Percentiles rank a stretch among this genome's conserved stretches.
These are phyloP conservation scores for Ascochyta clinopodiicola DNA, from an alignment of 2,329 filamentous ascomycete species.

Conservation along the genomic window DNA sequence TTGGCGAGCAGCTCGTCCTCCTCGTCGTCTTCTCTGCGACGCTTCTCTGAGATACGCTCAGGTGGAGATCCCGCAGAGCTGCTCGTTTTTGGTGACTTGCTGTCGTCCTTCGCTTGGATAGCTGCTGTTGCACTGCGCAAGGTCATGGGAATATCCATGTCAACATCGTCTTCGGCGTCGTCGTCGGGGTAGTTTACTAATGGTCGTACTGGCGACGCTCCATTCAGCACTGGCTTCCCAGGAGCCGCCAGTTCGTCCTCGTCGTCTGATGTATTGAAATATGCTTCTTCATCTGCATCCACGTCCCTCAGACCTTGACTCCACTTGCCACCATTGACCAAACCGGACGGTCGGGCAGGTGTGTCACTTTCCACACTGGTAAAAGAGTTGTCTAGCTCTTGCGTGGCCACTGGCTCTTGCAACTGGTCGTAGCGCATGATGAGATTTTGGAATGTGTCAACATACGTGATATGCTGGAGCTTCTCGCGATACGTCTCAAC, in stretches of 20 bases:
- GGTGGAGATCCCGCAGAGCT: constrained; percentile 52
- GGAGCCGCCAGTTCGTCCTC: constrained; percentile 65
- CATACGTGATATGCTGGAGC: constrained; percentile 76
- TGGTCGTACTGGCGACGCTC: constrained; percentile 67
- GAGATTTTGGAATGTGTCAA: constrained; percentile 82
- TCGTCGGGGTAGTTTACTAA: constrained; percentile 94
- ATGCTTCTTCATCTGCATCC: constrained; percentile 87
- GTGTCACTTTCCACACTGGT: constrained; percentile 70
- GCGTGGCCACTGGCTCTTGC: constrained; percentile 62
- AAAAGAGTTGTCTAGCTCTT: constrained; percentile 67
- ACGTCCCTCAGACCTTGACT: constrained; percentile 80
- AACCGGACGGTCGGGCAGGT: constrained; percentile 49
- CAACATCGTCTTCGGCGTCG: constrained; percentile 70
- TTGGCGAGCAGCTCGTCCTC: constrained; percentile 86
- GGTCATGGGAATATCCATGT: constrained; percentile 54
- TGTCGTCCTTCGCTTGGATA: constrained; percentile 34
- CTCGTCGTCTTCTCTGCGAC: constrained; percentile 89
- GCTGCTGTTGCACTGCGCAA: constrained; percentile 30
- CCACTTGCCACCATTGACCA: constrained; percentile 63
- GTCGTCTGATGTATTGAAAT: constrained; percentile 90
- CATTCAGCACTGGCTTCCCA: constrained; percentile 61
- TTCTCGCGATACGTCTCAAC: constrained; percentile 84
- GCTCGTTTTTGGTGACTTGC: constrained; percentile 31
- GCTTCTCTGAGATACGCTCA: constrained; percentile 85
- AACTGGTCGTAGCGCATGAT: constrained; percentile 81